These are phyloP conservation scores for Candida nonsorbophila DNA, from an alignment of 805 yeast genomes.

Conservation along the genomic window DNA sequence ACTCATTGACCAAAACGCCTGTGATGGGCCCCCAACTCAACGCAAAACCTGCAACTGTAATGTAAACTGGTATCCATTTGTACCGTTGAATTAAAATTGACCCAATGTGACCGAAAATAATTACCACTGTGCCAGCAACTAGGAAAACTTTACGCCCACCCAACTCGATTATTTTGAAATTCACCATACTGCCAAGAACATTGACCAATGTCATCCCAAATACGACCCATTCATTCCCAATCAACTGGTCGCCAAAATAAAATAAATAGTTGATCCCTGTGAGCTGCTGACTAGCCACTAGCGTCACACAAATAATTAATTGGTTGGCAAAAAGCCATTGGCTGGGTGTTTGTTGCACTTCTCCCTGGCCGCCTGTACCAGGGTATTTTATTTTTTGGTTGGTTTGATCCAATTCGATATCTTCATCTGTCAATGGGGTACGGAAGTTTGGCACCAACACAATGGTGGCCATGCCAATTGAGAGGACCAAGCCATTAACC, in stretches of 20 bases:
- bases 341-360: background rate
- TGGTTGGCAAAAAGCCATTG: conserved; percentile 1
- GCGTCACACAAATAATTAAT: conserved; percentile 13
- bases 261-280: conserved; percentile 30
- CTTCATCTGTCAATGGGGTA: background rate
- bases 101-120: too few species aligned
- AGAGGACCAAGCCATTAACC: conserved; percentile 3
- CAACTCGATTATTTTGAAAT: conserved; percentile 2
- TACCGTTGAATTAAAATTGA: too few species aligned
- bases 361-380: too few species aligned
- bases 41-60: conserved; percentile 5
- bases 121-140: conserved; percentile 2
- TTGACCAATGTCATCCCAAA: conserved; percentile 6
- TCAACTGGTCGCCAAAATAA: conserved; percentile 18
- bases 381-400: too few species aligned
- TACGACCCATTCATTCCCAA: conserved; percentile 2
- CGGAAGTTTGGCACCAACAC: conserved; percentile 7
- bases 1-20: conserved; percentile 16
- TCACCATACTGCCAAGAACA: conserved; percentile 6
- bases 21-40: conserved; percentile 29
- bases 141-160: conserved; percentile 5
- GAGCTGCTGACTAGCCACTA: conserved; percentile 29
- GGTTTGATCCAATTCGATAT: background rate
- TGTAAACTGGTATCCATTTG: conserved; percentile 2
- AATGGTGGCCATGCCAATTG: conserved; percentile 2